These are phyloP conservation scores for Saccharomyces hybrid DNA, from an alignment of 1,139 yeast genomes.

Conservation along the genomic window DNA sequence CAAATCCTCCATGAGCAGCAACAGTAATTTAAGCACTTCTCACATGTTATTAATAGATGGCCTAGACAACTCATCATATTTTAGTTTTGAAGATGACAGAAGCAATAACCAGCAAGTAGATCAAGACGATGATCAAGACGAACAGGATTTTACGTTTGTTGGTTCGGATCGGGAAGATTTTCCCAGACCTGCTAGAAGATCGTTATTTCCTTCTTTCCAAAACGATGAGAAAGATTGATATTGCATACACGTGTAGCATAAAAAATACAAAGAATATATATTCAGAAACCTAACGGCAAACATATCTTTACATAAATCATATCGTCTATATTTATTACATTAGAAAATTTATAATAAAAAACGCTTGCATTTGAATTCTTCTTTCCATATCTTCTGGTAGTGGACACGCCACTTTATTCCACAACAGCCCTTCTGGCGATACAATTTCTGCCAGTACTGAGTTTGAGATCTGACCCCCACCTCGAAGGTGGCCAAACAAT, in stretches of 20 bases:
- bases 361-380: neutral
- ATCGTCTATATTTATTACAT: neutral
- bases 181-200: constrained; percentile 10
- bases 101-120: constrained; percentile 7
- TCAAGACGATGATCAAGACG: neutral
- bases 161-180: neutral
- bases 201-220: constrained; percentile 10
- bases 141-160: neutral
- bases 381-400: neutral
- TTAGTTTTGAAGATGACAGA: constrained; percentile 18
- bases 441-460: constrained; percentile 22
- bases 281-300: neutral
- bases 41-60: constrained; percentile 15
- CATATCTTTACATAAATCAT: neutral
- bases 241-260: neutral
- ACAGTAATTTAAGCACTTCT: constrained; percentile 12
- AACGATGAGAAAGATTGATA: constrained; percentile 10
- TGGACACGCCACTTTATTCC: neutral
- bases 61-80: constrained; percentile 13
- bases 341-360: neutral
- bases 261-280: neutral
- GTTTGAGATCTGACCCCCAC: constrained; percentile 34
- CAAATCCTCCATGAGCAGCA: constrained; percentile 9
- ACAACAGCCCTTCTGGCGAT: constrained; percentile 7
- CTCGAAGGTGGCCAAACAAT: constrained; percentile 65